Evolutionary conservation across 768 basidiomycete species (phyloP).

Genomic region (Paxillus involutus): DNA sequence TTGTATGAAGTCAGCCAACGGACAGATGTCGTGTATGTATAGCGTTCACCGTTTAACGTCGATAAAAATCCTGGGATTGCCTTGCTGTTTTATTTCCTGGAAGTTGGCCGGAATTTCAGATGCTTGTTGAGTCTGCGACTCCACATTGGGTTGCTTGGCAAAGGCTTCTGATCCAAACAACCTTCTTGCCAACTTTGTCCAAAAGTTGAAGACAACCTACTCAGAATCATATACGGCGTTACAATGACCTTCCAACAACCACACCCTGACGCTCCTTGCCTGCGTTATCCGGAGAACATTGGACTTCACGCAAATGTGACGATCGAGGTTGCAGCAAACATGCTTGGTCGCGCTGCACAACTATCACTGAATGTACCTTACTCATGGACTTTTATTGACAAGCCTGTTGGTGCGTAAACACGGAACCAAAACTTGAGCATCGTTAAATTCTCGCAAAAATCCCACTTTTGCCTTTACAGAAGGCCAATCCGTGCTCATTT

Average conservation of each 20-base stretch:
- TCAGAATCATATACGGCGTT: not conserved
- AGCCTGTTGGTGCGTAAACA: slow-evolving; percentile 57
- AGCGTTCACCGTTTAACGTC: not conserved
- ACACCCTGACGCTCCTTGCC: slow-evolving; percentile 61
- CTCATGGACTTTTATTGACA: slow-evolving; percentile 75
- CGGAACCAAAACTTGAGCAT: not conserved
- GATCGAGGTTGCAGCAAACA: slow-evolving; percentile 55
- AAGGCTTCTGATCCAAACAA: slow-evolving; percentile 31
- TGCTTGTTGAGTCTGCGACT: too few relatives aligned
- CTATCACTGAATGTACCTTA: slow-evolving; percentile 63
- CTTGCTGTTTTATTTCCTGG: not conserved
- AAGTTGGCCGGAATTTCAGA: too few relatives aligned
- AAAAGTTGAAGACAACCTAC: slow-evolving; percentile 14
- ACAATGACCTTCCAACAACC: slow-evolving; percentile 41
- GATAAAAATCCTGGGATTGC: not conserved
- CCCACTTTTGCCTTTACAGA: slow-evolving; percentile 38
- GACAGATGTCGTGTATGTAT: not conserved
- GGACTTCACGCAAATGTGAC: slow-evolving; percentile 54
- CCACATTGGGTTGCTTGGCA: slow-evolving; percentile 21
- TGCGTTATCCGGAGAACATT: slow-evolving; percentile 69
- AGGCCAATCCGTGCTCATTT: slow-evolving; percentile 67
- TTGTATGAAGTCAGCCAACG: not conserved
- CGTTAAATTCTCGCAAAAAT: not conserved
- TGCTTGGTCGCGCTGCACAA: slow-evolving; percentile 60
- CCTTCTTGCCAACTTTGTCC: slow-evolving; percentile 4